phyloP scores from a whole-genome alignment of 345 rosid species.

The Nasturtium officinale region DNA sequence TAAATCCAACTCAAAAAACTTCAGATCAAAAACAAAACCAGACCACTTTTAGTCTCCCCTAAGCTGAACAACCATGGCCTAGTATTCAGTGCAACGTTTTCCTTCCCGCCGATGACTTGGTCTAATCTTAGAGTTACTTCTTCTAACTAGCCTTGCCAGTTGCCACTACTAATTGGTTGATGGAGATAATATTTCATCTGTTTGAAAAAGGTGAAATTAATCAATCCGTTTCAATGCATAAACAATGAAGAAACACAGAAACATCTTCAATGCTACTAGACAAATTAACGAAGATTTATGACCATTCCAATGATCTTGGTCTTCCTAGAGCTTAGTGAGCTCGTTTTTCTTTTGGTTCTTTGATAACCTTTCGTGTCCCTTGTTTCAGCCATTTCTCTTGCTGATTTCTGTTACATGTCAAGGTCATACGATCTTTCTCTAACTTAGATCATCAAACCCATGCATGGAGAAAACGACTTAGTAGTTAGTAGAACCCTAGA shows the following conservation, averaged over 20 bases:
- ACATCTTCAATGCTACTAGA: too few relatives aligned
- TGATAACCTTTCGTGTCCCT: not conserved
- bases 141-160: not conserved
- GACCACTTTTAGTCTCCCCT: not conserved
- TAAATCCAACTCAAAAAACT: not conserved
- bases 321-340: not conserved
- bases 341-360: not conserved
- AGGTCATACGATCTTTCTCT: too few relatives aligned
- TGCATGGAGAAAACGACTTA: not conserved
- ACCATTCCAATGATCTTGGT: not conserved
- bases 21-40: not conserved
- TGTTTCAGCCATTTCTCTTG: not conserved
- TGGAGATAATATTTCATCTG: too few relatives aligned
- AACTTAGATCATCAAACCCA: not conserved
- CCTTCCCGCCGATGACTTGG: not conserved
- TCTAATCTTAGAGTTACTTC: not conserved
- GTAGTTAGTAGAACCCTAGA: not conserved
- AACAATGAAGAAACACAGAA: too few relatives aligned
- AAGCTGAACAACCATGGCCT: not conserved
- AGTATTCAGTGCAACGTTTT: not conserved
- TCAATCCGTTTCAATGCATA: too few relatives aligned
- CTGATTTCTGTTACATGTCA: not conserved
- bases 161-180: not conserved
- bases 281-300: not conserved
- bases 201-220: too few relatives aligned